Conservation (phyloP, 306 rosid genomes). For the Castanea mollissima region DNA sequence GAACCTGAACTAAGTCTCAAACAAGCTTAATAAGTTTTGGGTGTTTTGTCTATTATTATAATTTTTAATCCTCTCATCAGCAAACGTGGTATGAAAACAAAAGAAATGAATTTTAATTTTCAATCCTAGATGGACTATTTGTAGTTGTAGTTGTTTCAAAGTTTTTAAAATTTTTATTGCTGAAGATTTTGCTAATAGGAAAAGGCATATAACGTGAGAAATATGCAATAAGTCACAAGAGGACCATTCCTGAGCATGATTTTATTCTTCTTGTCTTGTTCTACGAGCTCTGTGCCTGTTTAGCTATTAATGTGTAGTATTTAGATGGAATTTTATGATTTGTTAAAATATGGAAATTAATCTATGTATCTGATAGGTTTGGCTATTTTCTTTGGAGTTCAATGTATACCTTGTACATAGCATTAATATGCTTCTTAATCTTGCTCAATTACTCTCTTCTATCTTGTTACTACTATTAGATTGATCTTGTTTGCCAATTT, state of each 20-base stretch:
- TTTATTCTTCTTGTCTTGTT: neutral
- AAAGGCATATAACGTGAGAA: neutral
- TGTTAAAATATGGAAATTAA: neutral
- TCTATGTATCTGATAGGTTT: neutral
- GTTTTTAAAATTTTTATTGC: neutral
- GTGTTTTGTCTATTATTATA: too few relatives aligned
- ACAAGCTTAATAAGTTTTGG: neutral
- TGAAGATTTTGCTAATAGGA: neutral
- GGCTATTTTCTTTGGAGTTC: neutral
- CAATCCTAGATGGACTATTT: neutral
- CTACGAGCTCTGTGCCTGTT: neutral
- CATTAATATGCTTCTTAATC: neutral
- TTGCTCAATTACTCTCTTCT: neutral
- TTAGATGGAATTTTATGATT: neutral
- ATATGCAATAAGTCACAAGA: neutral
- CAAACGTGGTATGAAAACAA: neutral
- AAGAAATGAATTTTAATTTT: neutral
- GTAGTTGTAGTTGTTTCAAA: neutral
- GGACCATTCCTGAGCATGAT: neutral
- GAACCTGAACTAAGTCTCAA: neutral
- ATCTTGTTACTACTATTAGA: neutral
- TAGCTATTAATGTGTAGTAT: neutral
- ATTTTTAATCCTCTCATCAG: too few relatives aligned
- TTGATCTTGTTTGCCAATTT: neutral
- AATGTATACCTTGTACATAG: neutral